These are phyloP conservation scores for Ceratocystis colombiana DNA, from an alignment of 2,329 filamentous ascomycete species.

Conservation along the genomic window DNA sequence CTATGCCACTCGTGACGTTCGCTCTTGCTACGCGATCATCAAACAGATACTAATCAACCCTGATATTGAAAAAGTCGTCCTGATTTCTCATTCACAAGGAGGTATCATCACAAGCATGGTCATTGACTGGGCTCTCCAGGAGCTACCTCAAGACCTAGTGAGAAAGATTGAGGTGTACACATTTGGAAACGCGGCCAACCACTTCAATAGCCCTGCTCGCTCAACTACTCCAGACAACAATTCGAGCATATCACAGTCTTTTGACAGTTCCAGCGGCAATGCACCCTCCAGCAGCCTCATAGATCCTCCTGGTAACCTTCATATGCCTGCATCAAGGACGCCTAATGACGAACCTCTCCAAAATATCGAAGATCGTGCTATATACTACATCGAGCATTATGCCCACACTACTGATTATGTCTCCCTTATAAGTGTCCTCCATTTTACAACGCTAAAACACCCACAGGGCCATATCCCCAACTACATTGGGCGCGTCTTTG, in stretches of 20 bases:
- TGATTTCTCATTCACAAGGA: constrained; percentile 69
- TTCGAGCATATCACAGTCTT: background rate
- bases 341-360: constrained; percentile 1
- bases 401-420: constrained; percentile 66
- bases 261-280: background rate
- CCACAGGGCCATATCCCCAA: constrained; percentile 42
- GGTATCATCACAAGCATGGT: constrained; percentile 63
- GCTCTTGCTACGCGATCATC: constrained; percentile 50
- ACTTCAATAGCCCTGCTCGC: constrained; percentile 63
- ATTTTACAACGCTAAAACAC: constrained; percentile 46
- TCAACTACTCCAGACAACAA: background rate
- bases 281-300: background rate
- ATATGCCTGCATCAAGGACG: background rate
- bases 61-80: constrained; percentile 55
- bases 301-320: background rate
- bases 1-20: constrained; percentile 60
- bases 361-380: constrained; percentile 37
- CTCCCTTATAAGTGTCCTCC: constrained; percentile 60
- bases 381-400: constrained; percentile 71
- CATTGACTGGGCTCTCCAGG: constrained; percentile 65
- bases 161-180: constrained; percentile 66
- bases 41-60: constrained; percentile 54
- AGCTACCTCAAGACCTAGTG: constrained; percentile 55
- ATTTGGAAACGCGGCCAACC: constrained; percentile 68
- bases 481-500: constrained; percentile 54